Base-by-base conservation (phyloP, 2,329 filamentous ascomycete genomes). In the Raffaelea deltoideospora region DNA sequence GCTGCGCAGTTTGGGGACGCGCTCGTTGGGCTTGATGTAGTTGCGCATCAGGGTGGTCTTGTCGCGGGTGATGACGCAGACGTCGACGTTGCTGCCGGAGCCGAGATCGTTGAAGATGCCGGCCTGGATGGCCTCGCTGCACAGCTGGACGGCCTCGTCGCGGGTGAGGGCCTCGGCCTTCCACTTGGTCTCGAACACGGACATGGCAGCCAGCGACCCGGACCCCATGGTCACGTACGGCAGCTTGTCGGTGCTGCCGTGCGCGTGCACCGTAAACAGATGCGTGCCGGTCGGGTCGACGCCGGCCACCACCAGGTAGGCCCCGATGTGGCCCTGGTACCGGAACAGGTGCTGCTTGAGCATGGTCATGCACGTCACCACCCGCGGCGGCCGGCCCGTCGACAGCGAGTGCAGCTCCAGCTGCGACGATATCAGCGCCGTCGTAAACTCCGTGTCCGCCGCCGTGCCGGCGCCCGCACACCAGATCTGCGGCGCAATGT, bases 181-280 rank as follows among this genome's bases (percentile, higher is more conserved):
- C 92, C 92, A 98, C 61, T 79, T 78, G 34, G 87, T 92, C 69
- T 98, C 90, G 54, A 98, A 98, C 35, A 98, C 82, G 23, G 83
- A 84, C 90, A 98, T 98, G 55, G 90, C 90, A 21, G 90, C 90
- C 47, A 98, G 67, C 33, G 85, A 94, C 45, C 90, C 90, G 19
- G 83, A 93, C 37, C 90, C 90, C 90, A 98, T 98, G 46, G 92
- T 98, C 48, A 98, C 92, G 59, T 98, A 98, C 35, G 90, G 90
- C 34, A 98, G 78, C 69, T 96, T 98, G 66, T 98, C 90, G 43
- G 90, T 98, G 52, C 81, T 90, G 47, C 92, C 90, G 68, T 98
- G 92, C 41, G 90, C 90, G 63, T 98, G 90, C 31, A 98, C 90
- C 45, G 92, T 98, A 69, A 93, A 98, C 43, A 98, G 79, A 52